A percentile compares a stretch with the other conserved stretches of the same genome.
phyloP scores from a whole-genome alignment of 345 rosid genomes.

The Corymbia maculata region DNA sequence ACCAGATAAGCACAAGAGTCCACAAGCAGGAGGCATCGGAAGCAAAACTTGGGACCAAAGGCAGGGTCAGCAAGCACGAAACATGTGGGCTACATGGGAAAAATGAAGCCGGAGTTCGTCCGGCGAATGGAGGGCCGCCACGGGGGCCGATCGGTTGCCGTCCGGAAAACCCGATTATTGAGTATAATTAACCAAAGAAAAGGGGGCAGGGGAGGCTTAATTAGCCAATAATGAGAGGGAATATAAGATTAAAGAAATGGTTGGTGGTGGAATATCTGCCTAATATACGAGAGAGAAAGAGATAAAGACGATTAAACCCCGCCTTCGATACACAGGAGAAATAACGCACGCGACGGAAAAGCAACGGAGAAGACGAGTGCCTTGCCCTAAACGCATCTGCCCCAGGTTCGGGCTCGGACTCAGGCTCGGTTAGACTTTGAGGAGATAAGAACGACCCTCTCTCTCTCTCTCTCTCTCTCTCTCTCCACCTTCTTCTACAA shows the following conservation, averaged over 20 bases:
- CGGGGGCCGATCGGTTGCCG: fast-evolving
- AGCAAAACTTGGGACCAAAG: background rate
- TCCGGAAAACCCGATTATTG: background rate
- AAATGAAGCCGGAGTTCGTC: background rate
- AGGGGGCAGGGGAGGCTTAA: background rate
- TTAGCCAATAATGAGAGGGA: background rate
- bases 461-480: background rate
- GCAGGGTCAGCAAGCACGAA: background rate
- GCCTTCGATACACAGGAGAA: background rate
- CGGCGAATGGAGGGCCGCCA: background rate
- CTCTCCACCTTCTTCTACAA: background rate
- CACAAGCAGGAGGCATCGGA: background rate
- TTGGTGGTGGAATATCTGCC: background rate
- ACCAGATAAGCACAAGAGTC: background rate
- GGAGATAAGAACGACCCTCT: slow-evolving; percentile 13
- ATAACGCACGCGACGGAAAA: background rate
- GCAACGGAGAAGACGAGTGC: background rate
- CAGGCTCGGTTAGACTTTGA: slow-evolving; percentile 1
- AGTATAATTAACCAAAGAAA: background rate
- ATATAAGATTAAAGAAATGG: background rate
- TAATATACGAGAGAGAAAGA: background rate
- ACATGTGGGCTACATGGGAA: background rate
- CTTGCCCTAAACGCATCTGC: slow-evolving; percentile 9
- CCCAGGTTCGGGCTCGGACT: background rate
- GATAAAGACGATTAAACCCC: background rate